Conservation (phyloP, 306 rosid genomes). For the Begonia loranthoides region DNA sequence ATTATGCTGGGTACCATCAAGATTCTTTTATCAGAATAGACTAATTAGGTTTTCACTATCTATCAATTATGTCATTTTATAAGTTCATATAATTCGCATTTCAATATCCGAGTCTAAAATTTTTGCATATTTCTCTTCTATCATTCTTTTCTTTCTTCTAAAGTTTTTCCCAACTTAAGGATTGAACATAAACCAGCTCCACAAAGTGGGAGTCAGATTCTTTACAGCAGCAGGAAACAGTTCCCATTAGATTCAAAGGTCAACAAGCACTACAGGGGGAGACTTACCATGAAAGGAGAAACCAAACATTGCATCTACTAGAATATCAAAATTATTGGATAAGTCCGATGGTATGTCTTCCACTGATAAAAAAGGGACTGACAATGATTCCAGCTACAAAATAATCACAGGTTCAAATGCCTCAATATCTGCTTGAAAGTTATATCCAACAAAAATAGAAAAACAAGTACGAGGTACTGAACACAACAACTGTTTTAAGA, state of each 20-base stretch:
- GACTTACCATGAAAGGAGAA: slow-evolving; percentile 86
- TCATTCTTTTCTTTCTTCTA: too few species aligned
- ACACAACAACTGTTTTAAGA: slow-evolving; percentile 4
- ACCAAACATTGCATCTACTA: slow-evolving; percentile 84
- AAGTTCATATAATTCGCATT: too few species aligned
- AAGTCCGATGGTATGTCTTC: slow-evolving; percentile 65
- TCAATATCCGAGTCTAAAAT: too few species aligned
- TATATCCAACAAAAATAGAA: neutral
- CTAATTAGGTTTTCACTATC: too few species aligned
- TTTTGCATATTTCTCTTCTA: too few species aligned
- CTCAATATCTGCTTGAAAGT: neutral
- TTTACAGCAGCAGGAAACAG: too few species aligned
- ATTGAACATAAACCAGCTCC: too few species aligned
- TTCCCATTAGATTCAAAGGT: neutral
- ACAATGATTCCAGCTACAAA: slow-evolving; percentile 72
- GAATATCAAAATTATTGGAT: slow-evolving; percentile 54
- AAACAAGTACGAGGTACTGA: neutral
- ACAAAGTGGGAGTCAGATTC: too few species aligned
- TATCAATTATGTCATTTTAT: too few species aligned
- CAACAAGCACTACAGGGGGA: neutral
- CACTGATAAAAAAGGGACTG: slow-evolving; percentile 68
- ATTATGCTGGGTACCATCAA: too few species aligned
- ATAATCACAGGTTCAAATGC: slow-evolving; percentile 21
- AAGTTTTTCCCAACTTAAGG: too few species aligned
- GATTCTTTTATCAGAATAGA: too few species aligned